Evolutionary conservation across 2,329 filamentous ascomycete species (phyloP).

Genomic region (Fusarium sp.): DNA sequence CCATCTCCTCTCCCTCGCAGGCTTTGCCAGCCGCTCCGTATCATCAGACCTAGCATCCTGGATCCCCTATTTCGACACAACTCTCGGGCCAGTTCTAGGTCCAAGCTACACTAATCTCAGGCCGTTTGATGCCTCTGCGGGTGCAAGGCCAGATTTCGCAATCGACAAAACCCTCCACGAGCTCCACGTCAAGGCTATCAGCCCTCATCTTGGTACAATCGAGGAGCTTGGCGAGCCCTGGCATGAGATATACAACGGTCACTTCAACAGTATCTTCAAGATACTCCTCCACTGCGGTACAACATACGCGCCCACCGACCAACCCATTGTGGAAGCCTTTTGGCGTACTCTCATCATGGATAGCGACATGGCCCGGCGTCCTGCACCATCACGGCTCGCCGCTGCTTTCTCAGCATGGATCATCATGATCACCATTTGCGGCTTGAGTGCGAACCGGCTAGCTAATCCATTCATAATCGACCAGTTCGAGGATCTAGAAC

Average conservation of each 20-base stretch:
- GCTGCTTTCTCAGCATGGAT: constrained; percentile 32
- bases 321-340: constrained; percentile 43
- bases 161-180: constrained; percentile 13
- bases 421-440: constrained; percentile 21
- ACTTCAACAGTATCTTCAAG: constrained; percentile 25
- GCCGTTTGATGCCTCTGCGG: constrained; percentile 14
- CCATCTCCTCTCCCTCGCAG: constrained; percentile 34
- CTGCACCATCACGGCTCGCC: constrained; percentile 25
- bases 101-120: constrained; percentile 19
- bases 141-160: constrained; percentile 4
- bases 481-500: constrained; percentile 33
- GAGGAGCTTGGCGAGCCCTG: constrained; percentile 28
- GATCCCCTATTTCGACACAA: constrained; percentile 38
- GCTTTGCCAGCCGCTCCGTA: constrained; percentile 21
- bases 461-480: constrained; percentile 22
- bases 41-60: constrained; percentile 28
- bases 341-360: constrained; percentile 43
- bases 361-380: constrained; percentile 32
- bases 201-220: constrained; percentile 31
- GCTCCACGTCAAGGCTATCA: constrained; percentile 27
- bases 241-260: constrained; percentile 14
- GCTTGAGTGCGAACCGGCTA: constrained; percentile 5
- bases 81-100: constrained; percentile 26
- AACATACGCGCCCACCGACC: constrained; percentile 29
- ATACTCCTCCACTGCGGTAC: constrained; percentile 37